Base-by-base conservation (phyloP, 495 filamentous ascomycete species). In the Aspergillus biplanus region DNA sequence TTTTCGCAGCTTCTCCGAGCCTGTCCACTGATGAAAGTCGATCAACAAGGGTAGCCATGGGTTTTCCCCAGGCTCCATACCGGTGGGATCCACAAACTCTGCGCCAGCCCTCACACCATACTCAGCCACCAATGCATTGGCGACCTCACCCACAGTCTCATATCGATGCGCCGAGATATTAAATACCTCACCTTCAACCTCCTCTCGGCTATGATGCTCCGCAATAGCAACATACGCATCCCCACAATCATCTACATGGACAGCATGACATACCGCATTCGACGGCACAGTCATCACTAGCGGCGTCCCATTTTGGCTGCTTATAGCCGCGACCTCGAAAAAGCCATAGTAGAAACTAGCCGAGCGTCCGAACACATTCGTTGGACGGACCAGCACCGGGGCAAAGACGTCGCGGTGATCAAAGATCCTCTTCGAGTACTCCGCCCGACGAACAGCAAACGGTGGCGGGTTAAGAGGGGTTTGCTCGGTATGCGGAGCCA, bases 221-320 rank as follows among this genome's bases (percentile, higher is more conserved):
- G 63, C 63, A 31, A 65, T 46, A 7, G 63, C 63, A 18, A 65
- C 58, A 42, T 65, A 65, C 4, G 58, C 63, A 42, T 61, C 58
- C 6, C 33, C 63, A 9, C 63, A 65, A 35, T 65, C 63, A 32
- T 65, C 63, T 1, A 65, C 63, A 39, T 65, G 63, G 16, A 57
- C 35, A 7, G 52, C 53, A 33, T 65, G 63, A 7, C 47, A 47
- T 2, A 65, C 52, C 1, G 53, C 39, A 16, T 53, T 54, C 11
- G 34, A 21, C 5, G 34, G 34, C 2, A 37, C 63, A 0, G 63
- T 47, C 12, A 65, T 7, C 1, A 33, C 13, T 6, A 65, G 33
- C 1, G 47, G 44, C 5, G n/a, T 16, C 0, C 37, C 56, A 5
- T 21, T 6, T 4, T 37, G 27, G 27, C 6, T 4, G 6, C 18